Conservation (phyloP, 768 basidiomycete genomes). For the Scleroderma citrinum region DNA sequence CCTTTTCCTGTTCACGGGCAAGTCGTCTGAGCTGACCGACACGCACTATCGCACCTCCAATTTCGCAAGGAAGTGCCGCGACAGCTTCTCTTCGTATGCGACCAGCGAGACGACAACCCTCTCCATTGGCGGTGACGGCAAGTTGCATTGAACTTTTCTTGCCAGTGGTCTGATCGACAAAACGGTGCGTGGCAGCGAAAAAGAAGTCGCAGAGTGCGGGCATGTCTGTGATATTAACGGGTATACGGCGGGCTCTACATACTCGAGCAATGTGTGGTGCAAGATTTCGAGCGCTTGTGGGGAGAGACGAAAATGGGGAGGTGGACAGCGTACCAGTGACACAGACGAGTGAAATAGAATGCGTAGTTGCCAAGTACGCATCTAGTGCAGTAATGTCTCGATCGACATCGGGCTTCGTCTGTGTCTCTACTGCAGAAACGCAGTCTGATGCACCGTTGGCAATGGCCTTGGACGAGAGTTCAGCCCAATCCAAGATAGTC, state of each 20-base stretch:
- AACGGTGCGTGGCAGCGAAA: conserved; percentile 82
- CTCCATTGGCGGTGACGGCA: conserved; percentile 86
- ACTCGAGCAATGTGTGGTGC: conserved; percentile 52
- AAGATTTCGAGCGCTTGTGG: conserved; percentile 31
- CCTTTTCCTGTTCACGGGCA: conserved; percentile 32
- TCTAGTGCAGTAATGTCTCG: conserved; percentile 44
- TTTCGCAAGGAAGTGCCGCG: conserved; percentile 59
- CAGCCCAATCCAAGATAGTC: conserved; percentile 49
- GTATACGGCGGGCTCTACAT: conserved; percentile 56
- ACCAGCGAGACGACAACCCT: conserved; percentile 80
- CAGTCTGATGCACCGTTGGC: neutral
- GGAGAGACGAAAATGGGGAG: conserved; percentile 36
- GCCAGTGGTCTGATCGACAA: conserved; percentile 45
- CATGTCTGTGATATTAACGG: conserved; percentile 83
- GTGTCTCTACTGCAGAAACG: neutral
- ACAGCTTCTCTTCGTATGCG: conserved; percentile 82
- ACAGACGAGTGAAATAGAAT: conserved; percentile 52
- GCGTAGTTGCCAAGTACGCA: conserved; percentile 33
- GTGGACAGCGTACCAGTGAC: conserved; percentile 68
- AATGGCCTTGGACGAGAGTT: neutral
- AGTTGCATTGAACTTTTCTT: conserved; percentile 57
- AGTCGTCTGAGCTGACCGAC: conserved; percentile 63
- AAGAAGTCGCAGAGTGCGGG: conserved; percentile 86
- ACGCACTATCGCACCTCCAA: conserved; percentile 69
- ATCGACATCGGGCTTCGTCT: conserved; percentile 11